A percentile compares a stretch with the other conserved stretches of the same genome.
Evolutionary conservation across 192 early-diverging fungal genomes (phyloP).

Genomic region (Cetraspora pellucida): DNA sequence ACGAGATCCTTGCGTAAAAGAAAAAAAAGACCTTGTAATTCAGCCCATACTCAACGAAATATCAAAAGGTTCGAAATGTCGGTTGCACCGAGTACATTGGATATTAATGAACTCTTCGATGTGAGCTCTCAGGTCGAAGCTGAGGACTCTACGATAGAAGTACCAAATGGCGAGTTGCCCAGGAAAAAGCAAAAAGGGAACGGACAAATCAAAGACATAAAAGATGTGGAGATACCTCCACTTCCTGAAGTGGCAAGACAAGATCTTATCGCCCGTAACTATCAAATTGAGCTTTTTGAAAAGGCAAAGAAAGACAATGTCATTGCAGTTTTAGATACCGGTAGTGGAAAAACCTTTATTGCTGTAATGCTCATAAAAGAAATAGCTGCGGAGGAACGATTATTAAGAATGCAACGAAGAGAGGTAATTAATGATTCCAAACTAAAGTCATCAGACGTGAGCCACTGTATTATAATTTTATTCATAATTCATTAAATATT

Average conservation of each 20-base stretch:
- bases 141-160: background rate
- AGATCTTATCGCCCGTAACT: slow-evolving; percentile 43
- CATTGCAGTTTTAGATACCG: slow-evolving; percentile 90
- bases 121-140: background rate
- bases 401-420: slow-evolving; percentile 38
- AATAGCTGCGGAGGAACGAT: slow-evolving; percentile 50
- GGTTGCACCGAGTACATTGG: background rate
- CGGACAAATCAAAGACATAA: too few species aligned
- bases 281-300: slow-evolving; percentile 78
- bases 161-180: too few species aligned
- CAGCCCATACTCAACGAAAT: too few species aligned
- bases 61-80: background rate
- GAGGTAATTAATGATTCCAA: slow-evolving; percentile 37
- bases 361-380: slow-evolving; percentile 85
- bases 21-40: too few species aligned
- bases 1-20: too few species aligned
- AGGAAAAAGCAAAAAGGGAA: too few species aligned
- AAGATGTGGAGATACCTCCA: background rate
- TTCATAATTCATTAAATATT: background rate
- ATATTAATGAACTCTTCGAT: background rate
- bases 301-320: slow-evolving; percentile 73
- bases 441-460: background rate
- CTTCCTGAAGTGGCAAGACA: background rate
- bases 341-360: slow-evolving; percentile 91
- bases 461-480: background rate